These are phyloP conservation scores for Artemisia argyi DNA, from an alignment of 129 eudicot species.

Conservation along the genomic window DNA sequence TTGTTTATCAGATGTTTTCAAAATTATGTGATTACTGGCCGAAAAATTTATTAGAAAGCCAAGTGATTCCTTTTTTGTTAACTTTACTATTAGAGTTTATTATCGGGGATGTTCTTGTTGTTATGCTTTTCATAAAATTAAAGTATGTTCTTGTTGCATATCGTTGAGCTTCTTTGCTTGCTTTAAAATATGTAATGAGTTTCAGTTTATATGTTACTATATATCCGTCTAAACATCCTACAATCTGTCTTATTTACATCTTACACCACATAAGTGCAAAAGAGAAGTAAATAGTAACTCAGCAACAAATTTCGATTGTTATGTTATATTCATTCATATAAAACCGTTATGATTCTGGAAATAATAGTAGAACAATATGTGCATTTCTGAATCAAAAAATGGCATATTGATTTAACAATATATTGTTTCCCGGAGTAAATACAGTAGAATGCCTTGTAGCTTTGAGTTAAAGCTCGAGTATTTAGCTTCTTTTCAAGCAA, in stretches of 20 bases:
- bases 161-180: conserved; percentile 2
- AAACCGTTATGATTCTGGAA: background rate
- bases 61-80: conserved; percentile 19
- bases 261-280: background rate
- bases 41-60: background rate
- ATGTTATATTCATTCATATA: background rate
- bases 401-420: conserved; percentile 4
- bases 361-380: conserved; percentile 8
- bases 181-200: background rate
- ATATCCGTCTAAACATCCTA: background rate
- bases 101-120: conserved; percentile 1
- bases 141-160: conserved; percentile 8
- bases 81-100: conserved; percentile 8
- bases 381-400: conserved; percentile 8
- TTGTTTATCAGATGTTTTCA: conserved; percentile 13
- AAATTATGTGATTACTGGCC: conserved; percentile 15
- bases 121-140: conserved; percentile 15
- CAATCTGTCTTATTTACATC: background rate
- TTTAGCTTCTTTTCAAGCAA: conserved; percentile 69
- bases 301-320: background rate
- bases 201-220: background rate
- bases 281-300: background rate
- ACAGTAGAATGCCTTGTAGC: background rate
- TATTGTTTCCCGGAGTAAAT: conserved; percentile 2
- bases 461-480: conserved; percentile 36